Base-by-base conservation (phyloP, 257 asterid species). In the Plantago elongata region DNA sequence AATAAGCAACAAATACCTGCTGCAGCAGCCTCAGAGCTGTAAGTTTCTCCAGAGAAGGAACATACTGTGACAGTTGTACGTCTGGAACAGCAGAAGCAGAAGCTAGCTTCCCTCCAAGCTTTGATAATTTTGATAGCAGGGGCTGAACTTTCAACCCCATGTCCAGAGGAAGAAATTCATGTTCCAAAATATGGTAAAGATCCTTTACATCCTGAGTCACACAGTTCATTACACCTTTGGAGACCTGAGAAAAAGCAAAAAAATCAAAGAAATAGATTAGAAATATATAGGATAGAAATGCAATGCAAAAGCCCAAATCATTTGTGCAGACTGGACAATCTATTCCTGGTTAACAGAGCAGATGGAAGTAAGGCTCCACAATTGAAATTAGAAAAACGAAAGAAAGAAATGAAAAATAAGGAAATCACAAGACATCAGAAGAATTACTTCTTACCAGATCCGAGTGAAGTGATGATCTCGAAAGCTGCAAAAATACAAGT, bases 201-300 rank as follows among this genome's bases (percentile, higher is more conserved):
- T 87, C 95, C 73, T 87, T 91, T 60, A 91, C 95, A 79, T 91
- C 98, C 67, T 79, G 97, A 52, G 84, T 77, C 9, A 77, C 97
- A 77, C 96, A 88, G 51, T 84, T 79, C 95, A 88, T 77, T 45
- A 91, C 95, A 46, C 98, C 98, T 77, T 91, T 91, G 16, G 90
- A 75, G 46, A 78, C 86, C 98, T 91, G 7, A 65, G 22, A 61
- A 54, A 22, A 22, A 2, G 27, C 17, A 59, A 58, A 62, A 11
- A 6, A 16, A 68, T 11, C 56, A 47, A 12, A 50, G 57, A 13
- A 45, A 51, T 40, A 22, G 2, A 48, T 66, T n/a, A 62, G 48
- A 61, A 29, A 14, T 10, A 51, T 3, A 18, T 14, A 3, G 46
- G 51, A 60, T 34, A 57, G 2, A 34, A 38, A n/a, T 3, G 1